Evolutionary conservation across 768 basidiomycete genomes (phyloP).

Genomic region (Suillus occidentalis): DNA sequence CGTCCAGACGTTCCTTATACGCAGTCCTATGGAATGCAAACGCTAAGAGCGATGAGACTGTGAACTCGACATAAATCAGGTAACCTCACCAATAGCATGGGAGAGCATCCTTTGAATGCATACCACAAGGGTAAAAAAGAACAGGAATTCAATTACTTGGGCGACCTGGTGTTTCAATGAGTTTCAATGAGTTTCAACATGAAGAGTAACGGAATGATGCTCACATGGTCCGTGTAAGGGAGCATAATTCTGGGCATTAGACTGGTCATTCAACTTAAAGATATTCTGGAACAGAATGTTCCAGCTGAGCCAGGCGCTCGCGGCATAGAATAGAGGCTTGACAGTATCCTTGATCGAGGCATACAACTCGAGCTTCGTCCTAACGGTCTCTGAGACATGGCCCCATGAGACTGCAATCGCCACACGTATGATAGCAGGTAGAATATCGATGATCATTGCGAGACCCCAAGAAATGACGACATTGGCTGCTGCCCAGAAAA

Average conservation of each 20-base stretch:
- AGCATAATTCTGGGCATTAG: conserved; percentile 47
- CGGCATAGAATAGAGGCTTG: conserved; percentile 74
- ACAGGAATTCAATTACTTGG: conserved; percentile 69
- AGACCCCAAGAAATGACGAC: conserved; percentile 78
- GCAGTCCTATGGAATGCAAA: conserved; percentile 79
- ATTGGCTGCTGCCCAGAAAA: conserved; percentile 82
- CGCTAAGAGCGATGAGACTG: conserved; percentile 36
- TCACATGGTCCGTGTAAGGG: conserved; percentile 62
- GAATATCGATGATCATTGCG: conserved; percentile 67
- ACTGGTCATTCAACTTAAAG: conserved; percentile 51
- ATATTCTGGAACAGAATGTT: conserved; percentile 70
- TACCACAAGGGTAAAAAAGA: conserved; percentile 69
- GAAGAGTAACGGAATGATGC: conserved; percentile 14
- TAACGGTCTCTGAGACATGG: conserved; percentile 69
- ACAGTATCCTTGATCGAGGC: conserved; percentile 65
- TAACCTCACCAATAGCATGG: conserved; percentile 52
- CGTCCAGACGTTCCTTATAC: conserved; percentile 67
- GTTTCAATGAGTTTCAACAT: not conserved
- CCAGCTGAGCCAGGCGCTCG: conserved; percentile 73
- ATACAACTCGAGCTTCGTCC: conserved; percentile 67
- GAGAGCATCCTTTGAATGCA: conserved; percentile 68
- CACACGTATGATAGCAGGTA: conserved; percentile 55
- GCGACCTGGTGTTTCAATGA: conserved; percentile 40
- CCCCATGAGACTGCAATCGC: conserved; percentile 67
- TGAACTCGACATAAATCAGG: not conserved